Evolutionary conservation across 768 basidiomycete species (phyloP).

Genomic region (Suillus spraguei): DNA sequence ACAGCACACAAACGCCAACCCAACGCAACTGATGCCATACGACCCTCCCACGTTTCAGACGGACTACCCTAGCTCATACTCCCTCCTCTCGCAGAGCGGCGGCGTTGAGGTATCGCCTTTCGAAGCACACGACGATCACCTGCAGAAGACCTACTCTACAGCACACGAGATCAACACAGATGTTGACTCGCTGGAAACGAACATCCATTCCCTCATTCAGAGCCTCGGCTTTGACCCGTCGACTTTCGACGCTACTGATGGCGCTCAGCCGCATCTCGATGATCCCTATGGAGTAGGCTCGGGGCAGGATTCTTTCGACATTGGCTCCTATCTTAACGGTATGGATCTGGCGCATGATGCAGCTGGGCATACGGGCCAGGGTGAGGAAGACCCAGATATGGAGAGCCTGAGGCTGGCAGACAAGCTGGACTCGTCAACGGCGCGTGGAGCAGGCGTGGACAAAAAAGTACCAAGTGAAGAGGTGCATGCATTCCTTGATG

Average conservation of each 20-base stretch:
- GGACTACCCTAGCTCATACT: constrained; percentile 26
- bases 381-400: constrained; percentile 33
- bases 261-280: constrained; percentile 11
- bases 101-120: constrained; percentile 33
- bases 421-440: constrained; percentile 34
- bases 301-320: constrained; percentile 37
- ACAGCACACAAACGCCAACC: constrained; percentile 10
- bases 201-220: constrained; percentile 72
- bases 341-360: constrained; percentile 38
- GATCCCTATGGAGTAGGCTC: constrained; percentile 4
- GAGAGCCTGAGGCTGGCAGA: constrained; percentile 30
- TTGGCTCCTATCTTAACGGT: constrained; percentile 37
- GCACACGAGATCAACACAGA: constrained; percentile 70
- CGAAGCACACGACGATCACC: constrained; percentile 41
- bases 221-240: constrained; percentile 65
- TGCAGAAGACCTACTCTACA: constrained; percentile 60
- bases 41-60: constrained; percentile 23
- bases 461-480: constrained; percentile 37
- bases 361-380: constrained; percentile 20
- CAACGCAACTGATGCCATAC: constrained; percentile 22
- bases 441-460: constrained; percentile 30
- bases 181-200: constrained; percentile 67
- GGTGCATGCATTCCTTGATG: constrained; percentile 46
- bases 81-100: constrained; percentile 25
- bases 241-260: constrained; percentile 18